phyloP scores from a whole-genome alignment of 345 rosid genomes.

The Hirschfeldia incana region DNA sequence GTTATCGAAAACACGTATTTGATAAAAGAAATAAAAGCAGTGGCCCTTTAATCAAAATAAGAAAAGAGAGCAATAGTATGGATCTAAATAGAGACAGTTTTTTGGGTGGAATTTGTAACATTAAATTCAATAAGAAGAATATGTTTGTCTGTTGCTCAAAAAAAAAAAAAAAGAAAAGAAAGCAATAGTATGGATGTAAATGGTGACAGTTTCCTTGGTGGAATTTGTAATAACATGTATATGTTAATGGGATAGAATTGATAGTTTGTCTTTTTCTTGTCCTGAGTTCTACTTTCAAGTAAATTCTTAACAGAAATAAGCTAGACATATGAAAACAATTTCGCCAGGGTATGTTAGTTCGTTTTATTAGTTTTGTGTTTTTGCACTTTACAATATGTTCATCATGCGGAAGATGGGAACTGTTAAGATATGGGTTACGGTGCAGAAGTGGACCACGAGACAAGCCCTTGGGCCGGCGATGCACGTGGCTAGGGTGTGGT shows the following conservation, averaged over 20 bases:
- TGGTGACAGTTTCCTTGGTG: slow-evolving; percentile 11
- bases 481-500: slow-evolving; percentile 54
- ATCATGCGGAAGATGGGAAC: slow-evolving; percentile 28
- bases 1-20: slow-evolving; percentile 2
- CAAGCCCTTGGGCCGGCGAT: slow-evolving; percentile 43
- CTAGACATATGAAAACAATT: background rate
- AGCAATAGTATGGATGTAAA: slow-evolving; percentile 14
- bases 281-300: background rate
- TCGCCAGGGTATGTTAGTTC: slow-evolving; percentile 9
- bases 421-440: slow-evolving; percentile 30
- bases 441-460: slow-evolving; percentile 42
- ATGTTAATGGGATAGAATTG: background rate
- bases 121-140: background rate
- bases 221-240: slow-evolving; percentile 4
- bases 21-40: background rate
- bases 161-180: background rate
- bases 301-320: background rate
- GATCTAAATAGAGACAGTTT: slow-evolving; percentile 27
- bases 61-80: slow-evolving; percentile 28
- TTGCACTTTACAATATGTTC: background rate
- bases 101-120: background rate
- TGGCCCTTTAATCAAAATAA: slow-evolving; percentile 21
- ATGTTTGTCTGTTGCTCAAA: too few species aligned
- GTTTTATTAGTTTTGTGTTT: background rate
- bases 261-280: background rate